Evolutionary conservation across 2,329 filamentous ascomycete genomes (phyloP).

Genomic region (Claviceps capensis): DNA sequence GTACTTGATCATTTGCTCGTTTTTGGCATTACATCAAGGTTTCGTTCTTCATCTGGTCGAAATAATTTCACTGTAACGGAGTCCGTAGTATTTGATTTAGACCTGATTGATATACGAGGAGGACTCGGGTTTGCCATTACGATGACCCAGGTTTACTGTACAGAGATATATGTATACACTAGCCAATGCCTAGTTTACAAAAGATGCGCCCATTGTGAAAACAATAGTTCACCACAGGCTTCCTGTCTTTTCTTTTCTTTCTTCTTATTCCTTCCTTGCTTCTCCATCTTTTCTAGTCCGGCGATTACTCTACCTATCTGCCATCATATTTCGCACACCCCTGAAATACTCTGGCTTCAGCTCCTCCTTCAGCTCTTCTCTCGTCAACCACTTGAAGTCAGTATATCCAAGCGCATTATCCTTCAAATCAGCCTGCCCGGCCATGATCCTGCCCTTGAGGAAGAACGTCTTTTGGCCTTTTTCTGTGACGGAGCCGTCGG

Average conservation of each 20-base stretch:
- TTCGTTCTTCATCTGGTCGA: no score
- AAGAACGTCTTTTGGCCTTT: conserved; percentile 81
- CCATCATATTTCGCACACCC: conserved; percentile 70
- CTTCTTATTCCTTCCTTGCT: background rate
- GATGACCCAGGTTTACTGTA: background rate
- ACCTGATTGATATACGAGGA: background rate
- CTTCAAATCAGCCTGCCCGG: conserved; percentile 75
- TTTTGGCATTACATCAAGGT: no score
- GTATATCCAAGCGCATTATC: conserved; percentile 57
- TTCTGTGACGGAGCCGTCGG: conserved; percentile 26
- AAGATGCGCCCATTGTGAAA: background rate
- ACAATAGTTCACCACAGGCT: background rate
- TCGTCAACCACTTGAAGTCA: conserved; percentile 87
- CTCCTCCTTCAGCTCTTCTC: conserved; percentile 65
- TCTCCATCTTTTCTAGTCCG: background rate
- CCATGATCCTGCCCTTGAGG: conserved; percentile 92
- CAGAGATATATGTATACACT: background rate
- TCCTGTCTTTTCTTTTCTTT: background rate
- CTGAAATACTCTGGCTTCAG: conserved; percentile 58
- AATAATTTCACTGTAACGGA: no score
- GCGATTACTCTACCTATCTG: conserved; percentile 44
- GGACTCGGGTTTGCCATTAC: background rate
- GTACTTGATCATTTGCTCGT: no score
- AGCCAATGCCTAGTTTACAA: background rate
- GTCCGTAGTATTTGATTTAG: no score